Percentiles rank a stretch among this genome's conserved stretches.
phyloP scores from a whole-genome alignment of 2,329 filamentous ascomycete species.

The Mycocentrospora acerina region DNA sequence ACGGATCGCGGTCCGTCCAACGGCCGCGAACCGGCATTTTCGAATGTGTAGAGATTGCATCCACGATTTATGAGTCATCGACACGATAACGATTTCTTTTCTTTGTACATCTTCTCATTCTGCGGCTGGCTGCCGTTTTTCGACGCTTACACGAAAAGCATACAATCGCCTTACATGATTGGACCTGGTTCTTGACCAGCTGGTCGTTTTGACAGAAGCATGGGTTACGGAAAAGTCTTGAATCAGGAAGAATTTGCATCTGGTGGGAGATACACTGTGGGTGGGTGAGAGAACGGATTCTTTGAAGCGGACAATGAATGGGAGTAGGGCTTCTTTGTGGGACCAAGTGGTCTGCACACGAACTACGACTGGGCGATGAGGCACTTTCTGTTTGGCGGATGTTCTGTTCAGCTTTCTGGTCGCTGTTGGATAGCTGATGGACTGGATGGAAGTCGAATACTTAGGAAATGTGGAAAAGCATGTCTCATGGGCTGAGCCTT shows the following conservation, averaged over 20 bases:
- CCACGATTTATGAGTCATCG: slow-evolving; percentile 34
- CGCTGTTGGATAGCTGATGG: slow-evolving; percentile 5
- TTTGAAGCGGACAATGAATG: slow-evolving; percentile 37
- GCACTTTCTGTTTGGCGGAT: slow-evolving; percentile 18
- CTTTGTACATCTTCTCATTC: slow-evolving; percentile 44
- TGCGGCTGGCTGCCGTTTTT: slow-evolving; percentile 43
- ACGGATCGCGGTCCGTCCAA: slow-evolving; percentile 19
- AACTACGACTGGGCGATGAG: slow-evolving; percentile 26
- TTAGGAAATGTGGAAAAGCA: slow-evolving; percentile 11
- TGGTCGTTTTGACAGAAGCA: slow-evolving; percentile 36
- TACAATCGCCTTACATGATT: slow-evolving; percentile 41
- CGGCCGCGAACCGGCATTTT: slow-evolving; percentile 23
- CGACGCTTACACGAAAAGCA: slow-evolving; percentile 41
- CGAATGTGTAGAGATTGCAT: slow-evolving; percentile 28
- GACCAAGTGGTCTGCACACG: slow-evolving; percentile 23
- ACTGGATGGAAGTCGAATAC: slow-evolving; percentile 14
- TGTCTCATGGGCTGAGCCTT: too few species aligned
- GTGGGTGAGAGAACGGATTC: slow-evolving; percentile 36
- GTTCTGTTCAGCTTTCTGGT: slow-evolving; percentile 8
- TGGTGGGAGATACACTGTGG: slow-evolving; percentile 34
- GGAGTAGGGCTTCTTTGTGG: slow-evolving; percentile 17
- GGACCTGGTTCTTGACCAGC: slow-evolving; percentile 38
- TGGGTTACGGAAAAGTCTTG: slow-evolving; percentile 39
- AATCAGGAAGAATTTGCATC: slow-evolving; percentile 38
- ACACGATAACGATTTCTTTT: slow-evolving; percentile 42